Evolutionary conservation across 1,284 basidiomycete genomes (phyloP), one percentile per base, ranked within the genome.

Genomic region (Ustilago nuda): DNA sequence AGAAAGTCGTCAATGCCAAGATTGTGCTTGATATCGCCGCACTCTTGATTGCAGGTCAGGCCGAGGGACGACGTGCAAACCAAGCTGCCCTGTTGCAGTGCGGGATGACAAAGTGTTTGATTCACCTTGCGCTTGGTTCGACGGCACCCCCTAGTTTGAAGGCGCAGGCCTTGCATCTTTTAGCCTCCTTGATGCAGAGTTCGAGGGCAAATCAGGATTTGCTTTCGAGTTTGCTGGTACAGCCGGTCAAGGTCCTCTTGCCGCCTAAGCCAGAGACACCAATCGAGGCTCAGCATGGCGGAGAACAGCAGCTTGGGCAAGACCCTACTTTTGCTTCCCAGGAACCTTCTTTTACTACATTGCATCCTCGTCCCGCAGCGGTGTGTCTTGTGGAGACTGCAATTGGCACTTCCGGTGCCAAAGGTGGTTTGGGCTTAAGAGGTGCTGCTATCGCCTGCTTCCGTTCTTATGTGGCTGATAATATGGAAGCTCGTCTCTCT

Each of bases 131-230:
- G 0, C 89, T 99, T 27, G 92, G 94, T 4, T 96, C 94, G 35
- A 97, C 98, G 83, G 93, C 94, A 0, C 96, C 97, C 0, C 91
- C 92, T 13, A 81, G 88, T 5, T 87, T 99, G 67, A 98, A 99
- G 87, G 65, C 82, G 6, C 79, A 83, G 52, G 91, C 91, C 2
- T 90, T 94, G 72, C 94, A 95, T 86, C 87, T 91, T 0, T 88
- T 94, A n/a, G 62, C 82, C 4, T 70, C 70, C 8, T 61, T 85
- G 15, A 66, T 85, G 61, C 79, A 78, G 32, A 68, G 72, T 9
- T 80, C 79, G 15, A 71, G 82, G 3, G 63, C 69, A 30, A 89
- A 89, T 72, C 89, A 90, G 81, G 85, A 87, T 45, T 84, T 89
- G n/a, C 79, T 90, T 8, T 67, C 78, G 19, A 53, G 66, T 11